Conservation (phyloP, 768 basidiomycete genomes). For the Termitomyces sp. region DNA sequence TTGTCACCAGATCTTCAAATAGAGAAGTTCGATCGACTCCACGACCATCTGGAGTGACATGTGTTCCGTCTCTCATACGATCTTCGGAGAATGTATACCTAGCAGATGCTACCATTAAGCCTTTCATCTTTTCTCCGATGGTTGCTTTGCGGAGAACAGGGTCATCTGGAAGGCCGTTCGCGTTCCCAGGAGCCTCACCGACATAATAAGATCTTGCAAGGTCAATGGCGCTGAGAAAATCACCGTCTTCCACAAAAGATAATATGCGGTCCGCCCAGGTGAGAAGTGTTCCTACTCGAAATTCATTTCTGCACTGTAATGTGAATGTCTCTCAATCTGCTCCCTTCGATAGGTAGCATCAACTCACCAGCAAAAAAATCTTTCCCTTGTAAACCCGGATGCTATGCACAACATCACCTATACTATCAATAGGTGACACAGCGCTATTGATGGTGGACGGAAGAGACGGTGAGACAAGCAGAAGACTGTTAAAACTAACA, state of each 20-base stretch:
- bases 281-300: constrained; percentile 79
- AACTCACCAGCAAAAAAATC: constrained; percentile 79
- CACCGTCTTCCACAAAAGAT: constrained; percentile 73
- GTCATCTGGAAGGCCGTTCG: constrained; percentile 77
- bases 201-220: constrained; percentile 77
- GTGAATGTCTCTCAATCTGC: constrained; percentile 3
- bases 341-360: background rate
- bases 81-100: constrained; percentile 94
- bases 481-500: constrained; percentile 49
- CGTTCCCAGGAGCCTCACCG: constrained; percentile 77
- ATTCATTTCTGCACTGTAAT: constrained; percentile 50
- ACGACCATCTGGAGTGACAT: constrained; percentile 72
- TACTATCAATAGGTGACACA: constrained; percentile 41
- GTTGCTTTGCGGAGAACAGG: constrained; percentile 48
- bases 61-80: constrained; percentile 86
- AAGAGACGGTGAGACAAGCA: constrained; percentile 50
- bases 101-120: constrained; percentile 83
- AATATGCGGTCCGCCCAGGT: constrained; percentile 96
- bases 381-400: constrained; percentile 84
- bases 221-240: constrained; percentile 89
- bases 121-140: constrained; percentile 71
- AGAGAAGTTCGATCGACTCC: constrained; percentile 90
- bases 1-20: constrained; percentile 81
- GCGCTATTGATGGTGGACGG: constrained; percentile 39
- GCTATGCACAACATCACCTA: constrained; percentile 59